phyloP scores from a whole-genome alignment of 2,329 filamentous ascomycete genomes.

The Neofusicoccum ribis region DNA sequence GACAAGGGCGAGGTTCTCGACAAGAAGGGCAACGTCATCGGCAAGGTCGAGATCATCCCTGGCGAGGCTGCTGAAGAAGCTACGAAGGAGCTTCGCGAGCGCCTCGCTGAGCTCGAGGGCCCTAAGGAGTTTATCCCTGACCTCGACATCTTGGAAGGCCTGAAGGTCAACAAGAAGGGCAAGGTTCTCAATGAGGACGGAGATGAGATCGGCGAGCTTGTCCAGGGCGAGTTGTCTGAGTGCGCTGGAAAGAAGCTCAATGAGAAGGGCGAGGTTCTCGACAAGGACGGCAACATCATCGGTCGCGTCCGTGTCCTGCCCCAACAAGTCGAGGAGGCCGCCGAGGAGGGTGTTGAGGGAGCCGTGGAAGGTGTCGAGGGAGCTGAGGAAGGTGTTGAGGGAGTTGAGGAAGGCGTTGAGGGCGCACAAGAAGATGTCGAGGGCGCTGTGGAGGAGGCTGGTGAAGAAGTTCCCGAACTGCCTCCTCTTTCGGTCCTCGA shows the following conservation, averaged over 20 bases:
- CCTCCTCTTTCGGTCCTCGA: conserved; percentile 53
- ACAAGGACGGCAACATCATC: conserved; percentile 63
- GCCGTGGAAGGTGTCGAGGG: conserved; percentile 31
- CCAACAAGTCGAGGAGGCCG: conserved; percentile 33
- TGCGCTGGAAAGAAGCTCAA: conserved; percentile 68
- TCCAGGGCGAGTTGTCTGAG: conserved; percentile 60
- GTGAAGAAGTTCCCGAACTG: conserved; percentile 36
- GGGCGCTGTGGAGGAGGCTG: conserved; percentile 29
- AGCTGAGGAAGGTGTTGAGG: conserved; percentile 35
- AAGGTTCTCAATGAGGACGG: conserved; percentile 55
- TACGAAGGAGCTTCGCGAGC: conserved; percentile 47
- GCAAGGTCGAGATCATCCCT: conserved; percentile 50
- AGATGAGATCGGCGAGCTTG: conserved; percentile 54
- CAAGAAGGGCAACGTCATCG: conserved; percentile 52
- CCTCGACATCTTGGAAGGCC: conserved; percentile 50
- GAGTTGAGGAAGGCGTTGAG: conserved; percentile 33
- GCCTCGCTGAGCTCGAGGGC: conserved; percentile 45
- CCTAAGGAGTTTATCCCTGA: conserved; percentile 42
- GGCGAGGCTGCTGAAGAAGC: conserved; percentile 54
- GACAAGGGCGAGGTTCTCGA: conserved; percentile 53
- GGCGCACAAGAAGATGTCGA: conserved; percentile 32
- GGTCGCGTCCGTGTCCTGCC: conserved; percentile 59
- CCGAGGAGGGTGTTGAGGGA: conserved; percentile 37
- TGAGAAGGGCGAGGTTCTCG: conserved; percentile 63
- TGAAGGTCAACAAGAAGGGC: conserved; percentile 62